phyloP scores from a whole-genome alignment of 73 alveolate genomes.

The Urostyla sp. region DNA sequence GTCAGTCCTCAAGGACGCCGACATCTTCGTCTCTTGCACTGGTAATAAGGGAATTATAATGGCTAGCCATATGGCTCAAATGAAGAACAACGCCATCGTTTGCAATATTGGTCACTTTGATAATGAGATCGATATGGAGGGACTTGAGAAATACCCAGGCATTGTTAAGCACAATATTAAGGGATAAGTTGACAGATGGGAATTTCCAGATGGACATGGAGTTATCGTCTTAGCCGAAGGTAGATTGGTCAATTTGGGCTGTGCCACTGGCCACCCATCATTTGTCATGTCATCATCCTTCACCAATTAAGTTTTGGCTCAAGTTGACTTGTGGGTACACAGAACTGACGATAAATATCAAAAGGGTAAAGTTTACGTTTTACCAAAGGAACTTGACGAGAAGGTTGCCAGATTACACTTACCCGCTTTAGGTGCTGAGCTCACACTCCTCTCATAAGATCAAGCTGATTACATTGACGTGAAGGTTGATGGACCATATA shows the following conservation, averaged over 20 bases:
- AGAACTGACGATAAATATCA: conserved; percentile 87
- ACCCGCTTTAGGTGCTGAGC: conserved; percentile 88
- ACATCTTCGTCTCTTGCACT: conserved; percentile 93
- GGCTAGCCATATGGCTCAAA: conserved; percentile 89
- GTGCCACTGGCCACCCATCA: conserved; percentile 99
- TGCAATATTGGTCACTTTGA: conserved; percentile 98
- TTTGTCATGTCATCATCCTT: conserved; percentile 95
- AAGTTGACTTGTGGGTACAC: conserved; percentile 91
- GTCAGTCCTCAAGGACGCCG: conserved; percentile 85
- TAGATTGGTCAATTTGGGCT: conserved; percentile 95
- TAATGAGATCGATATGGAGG: conserved; percentile 95
- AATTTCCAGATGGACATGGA: conserved; percentile 96
- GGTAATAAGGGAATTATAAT: conserved; percentile 96
- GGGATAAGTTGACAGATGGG: conserved; percentile 92
- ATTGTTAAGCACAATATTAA: conserved; percentile 85
- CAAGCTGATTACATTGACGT: conserved; percentile 95
- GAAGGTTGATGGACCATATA: conserved; percentile 88
- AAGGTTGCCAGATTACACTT: conserved; percentile 94
- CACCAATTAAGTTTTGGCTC: conserved; percentile 94
- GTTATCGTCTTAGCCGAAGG: conserved; percentile 95
- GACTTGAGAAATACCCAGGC: conserved; percentile 84
- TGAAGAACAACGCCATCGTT: conserved; percentile 98
- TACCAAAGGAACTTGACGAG: conserved; percentile 93
- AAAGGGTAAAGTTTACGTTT: conserved; percentile 88
- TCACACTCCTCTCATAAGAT: conserved; percentile 86